phyloP scores from a whole-genome alignment of 139 green algal genomes.

The Trebouxia sp. region DNA sequence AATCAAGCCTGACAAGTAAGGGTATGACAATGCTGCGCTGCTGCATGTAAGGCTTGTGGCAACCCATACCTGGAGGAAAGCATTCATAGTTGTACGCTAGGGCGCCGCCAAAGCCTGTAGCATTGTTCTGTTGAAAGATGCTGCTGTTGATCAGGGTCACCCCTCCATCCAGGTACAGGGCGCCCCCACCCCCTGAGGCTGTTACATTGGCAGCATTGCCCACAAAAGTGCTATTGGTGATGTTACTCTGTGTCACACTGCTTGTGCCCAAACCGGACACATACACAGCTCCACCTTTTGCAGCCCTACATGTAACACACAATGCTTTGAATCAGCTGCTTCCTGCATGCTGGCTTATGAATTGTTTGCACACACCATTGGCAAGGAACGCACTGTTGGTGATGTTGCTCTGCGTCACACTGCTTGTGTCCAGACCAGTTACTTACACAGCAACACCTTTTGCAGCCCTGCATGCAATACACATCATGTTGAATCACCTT shows the following conservation, averaged over 20 bases:
- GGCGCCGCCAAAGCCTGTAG: neutral
- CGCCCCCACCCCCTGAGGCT: neutral
- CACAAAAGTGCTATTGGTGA: neutral
- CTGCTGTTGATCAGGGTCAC: neutral
- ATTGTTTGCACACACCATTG: too few relatives aligned
- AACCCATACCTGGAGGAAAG: neutral
- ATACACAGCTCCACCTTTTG: neutral
- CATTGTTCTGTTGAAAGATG: neutral
- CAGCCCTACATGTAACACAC: neutral
- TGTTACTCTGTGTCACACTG: neutral
- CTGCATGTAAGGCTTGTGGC: too few relatives aligned
- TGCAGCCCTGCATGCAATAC: neutral
- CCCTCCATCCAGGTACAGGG: neutral
- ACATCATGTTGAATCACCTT: neutral
- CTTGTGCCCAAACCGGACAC: neutral
- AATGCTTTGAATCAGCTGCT: neutral
- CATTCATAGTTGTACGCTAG: neutral
- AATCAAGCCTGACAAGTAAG: too few relatives aligned
- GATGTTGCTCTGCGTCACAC: neutral
- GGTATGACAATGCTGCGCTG: too few relatives aligned
- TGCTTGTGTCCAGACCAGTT: neutral
- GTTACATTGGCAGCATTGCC: neutral
- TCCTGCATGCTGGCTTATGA: too few relatives aligned
- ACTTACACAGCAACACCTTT: neutral
- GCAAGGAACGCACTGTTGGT: neutral